A percentile compares a stretch with the other conserved stretches of the same genome.
phyloP scores from a whole-genome alignment of 257 asterid genomes.

The Cordia subcordata region DNA sequence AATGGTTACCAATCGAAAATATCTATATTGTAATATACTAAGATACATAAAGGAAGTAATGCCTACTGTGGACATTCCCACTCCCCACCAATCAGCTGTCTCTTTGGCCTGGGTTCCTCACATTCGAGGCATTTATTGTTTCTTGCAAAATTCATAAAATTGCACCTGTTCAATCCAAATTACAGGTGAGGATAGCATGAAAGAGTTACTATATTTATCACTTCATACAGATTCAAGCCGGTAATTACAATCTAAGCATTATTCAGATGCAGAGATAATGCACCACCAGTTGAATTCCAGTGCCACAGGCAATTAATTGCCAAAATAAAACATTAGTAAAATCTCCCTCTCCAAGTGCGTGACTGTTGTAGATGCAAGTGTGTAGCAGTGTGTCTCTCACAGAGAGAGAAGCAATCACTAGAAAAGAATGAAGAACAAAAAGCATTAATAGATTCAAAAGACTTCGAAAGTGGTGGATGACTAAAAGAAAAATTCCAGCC shows the following conservation, averaged over 20 bases:
- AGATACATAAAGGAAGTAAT: conserved; percentile 11
- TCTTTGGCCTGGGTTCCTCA: conserved; percentile 73
- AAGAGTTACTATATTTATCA: neutral
- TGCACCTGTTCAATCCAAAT: conserved; percentile 59
- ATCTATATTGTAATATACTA: neutral
- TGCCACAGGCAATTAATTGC: no score
- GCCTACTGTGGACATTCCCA: conserved; percentile 97
- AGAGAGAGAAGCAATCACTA: no score
- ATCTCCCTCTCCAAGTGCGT: no score
- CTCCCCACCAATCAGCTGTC: conserved; percentile 73
- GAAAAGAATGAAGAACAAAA: neutral
- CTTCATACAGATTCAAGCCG: neutral
- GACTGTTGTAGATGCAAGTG: no score
- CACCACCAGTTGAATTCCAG: no score
- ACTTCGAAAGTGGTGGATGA: neutral
- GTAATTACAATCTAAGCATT: neutral
- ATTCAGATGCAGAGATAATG: no score
- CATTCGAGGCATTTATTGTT: conserved; percentile 85
- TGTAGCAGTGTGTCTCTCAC: no score
- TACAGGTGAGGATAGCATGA: conserved; percentile 2
- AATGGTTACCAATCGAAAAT: no score
- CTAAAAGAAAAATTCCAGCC: neutral
- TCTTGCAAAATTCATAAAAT: conserved; percentile 93
- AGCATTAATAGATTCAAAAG: neutral
- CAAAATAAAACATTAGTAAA: no score